Conservation (phyloP, 164 flowering plant species). For the Magnolia sinica region DNA sequence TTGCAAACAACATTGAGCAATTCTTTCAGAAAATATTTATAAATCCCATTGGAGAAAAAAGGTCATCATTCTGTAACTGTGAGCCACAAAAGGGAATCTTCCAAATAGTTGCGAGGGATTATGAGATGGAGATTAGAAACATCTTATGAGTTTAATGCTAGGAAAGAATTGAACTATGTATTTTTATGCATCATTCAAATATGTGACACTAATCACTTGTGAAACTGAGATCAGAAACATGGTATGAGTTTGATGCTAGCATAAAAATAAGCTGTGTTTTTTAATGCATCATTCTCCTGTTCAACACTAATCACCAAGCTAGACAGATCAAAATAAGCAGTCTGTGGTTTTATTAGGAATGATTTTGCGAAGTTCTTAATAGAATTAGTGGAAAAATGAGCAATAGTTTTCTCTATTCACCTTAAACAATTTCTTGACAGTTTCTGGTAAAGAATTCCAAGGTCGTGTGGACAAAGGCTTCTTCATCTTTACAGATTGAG, state of each 20-base stretch:
- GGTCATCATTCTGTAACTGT: neutral
- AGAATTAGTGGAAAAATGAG: neutral
- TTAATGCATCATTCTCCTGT: neutral
- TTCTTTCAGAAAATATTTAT: neutral
- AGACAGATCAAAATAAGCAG: neutral
- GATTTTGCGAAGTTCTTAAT: neutral
- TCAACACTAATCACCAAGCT: neutral
- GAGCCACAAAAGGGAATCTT: too few species aligned
- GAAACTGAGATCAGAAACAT: neutral
- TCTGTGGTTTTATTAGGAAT: neutral
- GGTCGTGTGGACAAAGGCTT: conserved; percentile 67
- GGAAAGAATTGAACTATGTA: too few species aligned
- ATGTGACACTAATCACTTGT: too few species aligned
- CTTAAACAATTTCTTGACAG: conserved; percentile 87
- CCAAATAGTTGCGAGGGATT: too few species aligned
- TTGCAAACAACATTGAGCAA: neutral
- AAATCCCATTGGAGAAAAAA: neutral
- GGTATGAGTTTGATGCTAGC: neutral
- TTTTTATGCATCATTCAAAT: neutral
- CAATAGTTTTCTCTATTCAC: conserved; percentile 25
- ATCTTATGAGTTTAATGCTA: neutral
- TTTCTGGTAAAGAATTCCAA: conserved; percentile 76
- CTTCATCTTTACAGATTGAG: conserved; percentile 78
- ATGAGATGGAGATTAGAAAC: neutral
- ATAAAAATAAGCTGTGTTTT: neutral